Evolutionary conservation across 1,139 yeast species (phyloP), one percentile per base, ranked within the genome.

Genomic region (Pneumocystis wakefieldiae): DNA sequence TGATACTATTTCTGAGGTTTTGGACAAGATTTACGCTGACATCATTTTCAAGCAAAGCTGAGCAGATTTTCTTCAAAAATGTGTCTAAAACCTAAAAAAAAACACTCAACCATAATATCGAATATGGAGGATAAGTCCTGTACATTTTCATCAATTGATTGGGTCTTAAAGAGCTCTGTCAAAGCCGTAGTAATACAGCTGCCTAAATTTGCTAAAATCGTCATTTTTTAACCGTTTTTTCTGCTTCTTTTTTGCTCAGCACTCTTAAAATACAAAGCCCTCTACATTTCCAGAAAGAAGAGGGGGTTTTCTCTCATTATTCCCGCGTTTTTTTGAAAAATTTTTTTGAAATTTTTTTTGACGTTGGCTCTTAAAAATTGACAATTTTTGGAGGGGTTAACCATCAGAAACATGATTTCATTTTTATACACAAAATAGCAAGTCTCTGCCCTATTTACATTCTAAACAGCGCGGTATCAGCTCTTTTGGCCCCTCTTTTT

Each of bases 191-290:
- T 88, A 73, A 92, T 86, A 67, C 95, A 84, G 68, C 87, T 80
- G 53, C 98, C 97, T 68, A 92, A 80, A 76, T 92, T 97, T 67
- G 96, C 96, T 71, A 92, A 83, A 71, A 92, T 97, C 97, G 92
- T 91, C n/a, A 10, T 39, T 57, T 37, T 19, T 10, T 2, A 8
- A 12, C 14, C 29, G 38, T 57, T 37, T 29, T 57, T 39, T 57
- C 24, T 48, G n/a, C 5, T 4, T n/a, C 14, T 48, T 48, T 24
- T 42, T 41, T 15, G n/a, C n/a, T n/a, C n/a, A n/a, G n/a, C 29
- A 28, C 29, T 28, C 29, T 28, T 28, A 28, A 28, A 28, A 28
- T 42, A 19, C 10, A 42, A 7, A 42, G 2, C 29, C 29, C 4
- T 28, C 29, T 28, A 28, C 4, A 28, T 28, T 28, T 28, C 4